Evolutionary conservation across 2,329 filamentous ascomycete genomes (phyloP), one percentile per base, ranked within the genome.

Genomic region (Alternaria infectoria): DNA sequence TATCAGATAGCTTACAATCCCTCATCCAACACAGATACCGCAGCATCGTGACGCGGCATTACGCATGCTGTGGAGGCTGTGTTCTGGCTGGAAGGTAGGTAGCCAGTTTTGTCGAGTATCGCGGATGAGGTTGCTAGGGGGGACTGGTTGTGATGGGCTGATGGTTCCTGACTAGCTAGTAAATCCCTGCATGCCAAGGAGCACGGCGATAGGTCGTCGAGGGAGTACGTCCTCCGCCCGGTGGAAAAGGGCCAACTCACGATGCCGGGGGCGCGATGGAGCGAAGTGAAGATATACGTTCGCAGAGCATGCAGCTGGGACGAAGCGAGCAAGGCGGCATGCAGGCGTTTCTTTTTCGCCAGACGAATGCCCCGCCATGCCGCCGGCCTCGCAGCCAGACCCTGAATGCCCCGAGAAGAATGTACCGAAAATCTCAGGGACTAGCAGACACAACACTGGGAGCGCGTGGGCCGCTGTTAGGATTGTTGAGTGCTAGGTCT

Each of bases 401-500:
- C 61, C 62, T 59, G 55, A 52, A 49, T 56, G 49, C 46, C 44
- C 23, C 26, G 47, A 43, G 32, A 55, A 63, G 52, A 63, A 62
- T 57, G 63, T 50, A 40, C 40, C 50, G 57, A 63, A 52, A 52
- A 52, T 52, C 49, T 40, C 49, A 52, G 19, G 19, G 30, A 52
- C 28, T 52, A 40, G 49, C 49, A 52, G 28, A 40, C 49, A 52
- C 51, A 43, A 56, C 57, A 56, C 51, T 55, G 40, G 19, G 58
- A 60, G 57, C 66, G 66, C 66, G 66, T 62, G 67, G 66, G 63
- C 69, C 69, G 58, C 71, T 65, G 59, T 71, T 64, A 47, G 69
- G 64, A 62, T 64, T 73, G 74, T 75, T 76, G 71, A 74, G 71
- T 62, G 59, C 61, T 66, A 64, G 66, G 54, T 55, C 51, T 64